Conservation (phyloP, 176 grass and related monocot species). For the Avena insularis region DNA sequence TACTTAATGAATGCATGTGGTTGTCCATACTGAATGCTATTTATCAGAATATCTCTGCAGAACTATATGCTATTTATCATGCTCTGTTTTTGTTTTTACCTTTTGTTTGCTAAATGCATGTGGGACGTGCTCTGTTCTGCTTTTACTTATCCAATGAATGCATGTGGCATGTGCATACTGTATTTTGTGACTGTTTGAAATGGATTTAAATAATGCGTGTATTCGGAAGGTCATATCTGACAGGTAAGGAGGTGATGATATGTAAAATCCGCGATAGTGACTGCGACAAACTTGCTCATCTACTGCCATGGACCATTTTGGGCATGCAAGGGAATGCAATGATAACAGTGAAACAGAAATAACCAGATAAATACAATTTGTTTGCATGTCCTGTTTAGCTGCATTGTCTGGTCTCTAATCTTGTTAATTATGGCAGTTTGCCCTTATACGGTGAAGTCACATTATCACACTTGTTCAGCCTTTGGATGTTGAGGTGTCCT, state of each 20-base stretch:
- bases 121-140: neutral
- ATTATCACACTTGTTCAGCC: slow-evolving; percentile 6
- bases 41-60: slow-evolving; percentile 58
- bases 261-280: slow-evolving; percentile 18
- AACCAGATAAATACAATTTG: neutral
- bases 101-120: slow-evolving; percentile 7
- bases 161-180: neutral
- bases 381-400: neutral
- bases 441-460: slow-evolving; percentile 1
- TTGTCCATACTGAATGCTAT: no score
- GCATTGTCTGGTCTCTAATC: neutral
- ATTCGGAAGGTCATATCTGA: neutral
- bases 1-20: no score
- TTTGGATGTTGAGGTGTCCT: neutral
- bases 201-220: neutral
- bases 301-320: neutral
- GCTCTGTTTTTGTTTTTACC: neutral
- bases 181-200: slow-evolving; percentile 25
- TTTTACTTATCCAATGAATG: neutral
- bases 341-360: neutral
- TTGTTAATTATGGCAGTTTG: neutral
- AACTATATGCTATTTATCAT: slow-evolving; percentile 76
- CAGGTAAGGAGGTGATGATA: neutral
- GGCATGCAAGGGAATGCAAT: neutral
- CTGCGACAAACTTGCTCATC: neutral